Percentiles rank a stretch among this genome's conserved stretches.
Evolutionary conservation across 2,329 filamentous ascomycete species (phyloP).

Genomic region (Epicoccum nigrum): DNA sequence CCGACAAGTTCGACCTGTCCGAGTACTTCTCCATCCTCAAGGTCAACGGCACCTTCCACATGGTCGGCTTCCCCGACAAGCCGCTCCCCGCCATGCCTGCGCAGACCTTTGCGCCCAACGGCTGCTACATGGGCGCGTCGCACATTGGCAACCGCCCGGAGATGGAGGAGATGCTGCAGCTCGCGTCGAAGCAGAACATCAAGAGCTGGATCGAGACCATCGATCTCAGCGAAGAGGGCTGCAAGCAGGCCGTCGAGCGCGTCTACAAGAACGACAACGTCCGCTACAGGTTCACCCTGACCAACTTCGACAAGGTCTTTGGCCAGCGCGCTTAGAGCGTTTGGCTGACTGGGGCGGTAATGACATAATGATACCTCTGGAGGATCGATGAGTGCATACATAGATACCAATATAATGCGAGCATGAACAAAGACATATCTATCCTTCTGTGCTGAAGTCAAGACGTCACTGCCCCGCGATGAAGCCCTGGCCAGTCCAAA

Average conservation of each 20-base stretch:
- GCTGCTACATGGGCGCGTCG: slow-evolving; percentile 60
- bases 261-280: slow-evolving; percentile 72
- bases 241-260: slow-evolving; percentile 71
- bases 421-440: too few species aligned
- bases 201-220: slow-evolving; percentile 68
- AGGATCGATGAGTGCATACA: slow-evolving; percentile 1
- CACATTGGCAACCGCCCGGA: slow-evolving; percentile 59
- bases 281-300: slow-evolving; percentile 73
- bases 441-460: neutral
- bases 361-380: slow-evolving; percentile 6
- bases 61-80: slow-evolving; percentile 79
- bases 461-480: slow-evolving; percentile 17
- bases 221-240: slow-evolving; percentile 72
- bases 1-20: slow-evolving; percentile 69
- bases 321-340: slow-evolving; percentile 52
- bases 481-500: slow-evolving; percentile 8
- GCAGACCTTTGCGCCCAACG: slow-evolving; percentile 77
- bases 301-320: slow-evolving; percentile 71
- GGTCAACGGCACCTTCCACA: slow-evolving; percentile 80
- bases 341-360: too few species aligned
- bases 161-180: slow-evolving; percentile 59
- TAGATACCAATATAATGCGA: slow-evolving; percentile 20
- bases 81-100: slow-evolving; percentile 73
- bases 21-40: slow-evolving; percentile 81
- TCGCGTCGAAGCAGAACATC: slow-evolving; percentile 58